Base-by-base conservation (phyloP, 78 protist genomes). In the Capsaspora owczarzaki region DNA sequence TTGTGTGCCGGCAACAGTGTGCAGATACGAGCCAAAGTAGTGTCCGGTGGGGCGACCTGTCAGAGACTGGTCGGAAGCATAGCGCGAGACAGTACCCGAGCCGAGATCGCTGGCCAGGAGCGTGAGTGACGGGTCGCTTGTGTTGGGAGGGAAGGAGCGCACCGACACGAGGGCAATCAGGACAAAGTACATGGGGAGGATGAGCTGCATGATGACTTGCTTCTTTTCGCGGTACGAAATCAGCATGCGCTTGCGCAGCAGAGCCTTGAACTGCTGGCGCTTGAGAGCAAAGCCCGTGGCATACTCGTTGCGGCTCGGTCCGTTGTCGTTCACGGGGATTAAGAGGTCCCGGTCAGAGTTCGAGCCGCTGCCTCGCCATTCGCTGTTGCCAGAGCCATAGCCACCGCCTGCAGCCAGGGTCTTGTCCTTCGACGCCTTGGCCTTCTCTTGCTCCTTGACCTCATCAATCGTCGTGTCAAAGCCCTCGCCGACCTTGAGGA, bases 181-280 rank as follows among this genome's bases (percentile, higher is more conserved):
- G 69, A 86, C 49, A 42, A 86, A 82, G 35, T 12, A 14, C 29
- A 82, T 53, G 33, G 90, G 90, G 23, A 74, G 53, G 53, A 74
- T 2, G n/a, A 81, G 27, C 79, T 72, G 80, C 43, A 61, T 49
- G 40, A 38, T 0, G 49, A 79, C 49, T 33, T 76, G 41, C 44
- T 31, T 0, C 35, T 6, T 12, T 20, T 81, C 81, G 42, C 89
- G 76, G 61, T 22, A 46, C 33, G 86, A 76, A 46, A 74, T 66
- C 60, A 82, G 70, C 31, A 20, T 1, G 38, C 89, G 79, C 89
- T 86, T 86, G 61, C 0, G n/a, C 22, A 85, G 1, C 63, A 85
- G 37, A 31, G 74, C 66, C 41, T 23, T 2, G 61, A 33, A 61
- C 77, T 78, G 78, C 49, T 74, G 53, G 40, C 5, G 1, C 41